Evolutionary conservation across 2,329 filamentous ascomycete species (phyloP).

Genomic region (Monosporascus sp.): DNA sequence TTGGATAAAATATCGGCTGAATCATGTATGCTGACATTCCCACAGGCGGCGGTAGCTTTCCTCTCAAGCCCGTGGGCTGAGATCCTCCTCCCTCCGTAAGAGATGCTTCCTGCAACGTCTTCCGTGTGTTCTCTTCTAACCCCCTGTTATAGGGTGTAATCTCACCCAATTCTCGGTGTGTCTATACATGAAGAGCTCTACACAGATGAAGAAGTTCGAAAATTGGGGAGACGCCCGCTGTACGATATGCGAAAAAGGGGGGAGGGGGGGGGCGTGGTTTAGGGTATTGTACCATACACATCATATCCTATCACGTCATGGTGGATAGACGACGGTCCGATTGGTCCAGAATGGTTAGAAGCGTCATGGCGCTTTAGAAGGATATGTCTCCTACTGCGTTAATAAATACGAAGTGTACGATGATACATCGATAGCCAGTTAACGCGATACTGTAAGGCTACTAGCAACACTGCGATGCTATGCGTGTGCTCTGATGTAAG

Average conservation of each 20-base stretch:
- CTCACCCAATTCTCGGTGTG: too few relatives aligned
- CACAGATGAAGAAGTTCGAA: not conserved
- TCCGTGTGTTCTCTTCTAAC: not conserved
- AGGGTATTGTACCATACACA: not conserved
- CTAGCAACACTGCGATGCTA: too few relatives aligned
- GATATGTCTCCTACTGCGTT: not conserved
- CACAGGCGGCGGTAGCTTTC: constrained; percentile 59
- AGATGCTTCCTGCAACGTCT: not conserved
- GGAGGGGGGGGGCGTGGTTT: too few relatives aligned
- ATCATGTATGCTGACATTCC: constrained; percentile 1
- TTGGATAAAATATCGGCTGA: not conserved
- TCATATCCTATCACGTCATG: not conserved
- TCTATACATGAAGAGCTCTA: not conserved
- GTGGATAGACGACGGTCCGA: not conserved
- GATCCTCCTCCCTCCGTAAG: constrained; percentile 60
- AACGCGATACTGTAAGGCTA: too few relatives aligned
- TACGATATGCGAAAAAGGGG: not conserved
- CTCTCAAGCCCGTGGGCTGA: constrained; percentile 64
- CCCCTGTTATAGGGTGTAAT: not conserved
- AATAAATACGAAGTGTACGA: too few relatives aligned
- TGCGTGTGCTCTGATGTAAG: too few relatives aligned
- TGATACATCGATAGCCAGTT: too few relatives aligned
- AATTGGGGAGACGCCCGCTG: not conserved
- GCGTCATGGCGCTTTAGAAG: not conserved
- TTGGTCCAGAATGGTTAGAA: not conserved